These are phyloP conservation scores for Recurvomyces mirabilis DNA, from an alignment of 495 filamentous ascomycete genomes.

Conservation along the genomic window DNA sequence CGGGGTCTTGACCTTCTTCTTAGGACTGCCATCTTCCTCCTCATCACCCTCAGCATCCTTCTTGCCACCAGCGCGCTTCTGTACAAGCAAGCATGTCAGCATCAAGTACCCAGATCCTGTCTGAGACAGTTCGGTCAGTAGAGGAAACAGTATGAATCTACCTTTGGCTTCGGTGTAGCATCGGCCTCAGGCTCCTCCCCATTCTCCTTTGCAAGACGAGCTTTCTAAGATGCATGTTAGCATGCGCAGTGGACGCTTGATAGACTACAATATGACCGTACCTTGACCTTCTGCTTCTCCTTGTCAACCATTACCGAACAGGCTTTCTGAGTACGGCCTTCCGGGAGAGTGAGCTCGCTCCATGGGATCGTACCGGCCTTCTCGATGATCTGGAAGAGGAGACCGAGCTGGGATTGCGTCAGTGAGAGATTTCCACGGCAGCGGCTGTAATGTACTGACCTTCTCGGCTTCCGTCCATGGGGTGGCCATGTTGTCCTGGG, in stretches of 20 bases:
- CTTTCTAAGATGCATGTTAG: too few species aligned
- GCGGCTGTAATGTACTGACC: constrained; percentile 19
- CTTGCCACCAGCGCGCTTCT: constrained; percentile 6
- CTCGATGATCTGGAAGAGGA: constrained; percentile 27
- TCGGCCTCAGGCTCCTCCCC: not conserved
- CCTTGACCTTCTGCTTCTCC: constrained; percentile 14
- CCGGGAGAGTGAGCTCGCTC: constrained; percentile 18
- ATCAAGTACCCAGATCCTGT: too few species aligned
- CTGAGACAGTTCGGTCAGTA: too few species aligned
- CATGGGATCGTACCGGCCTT: constrained; percentile 15
- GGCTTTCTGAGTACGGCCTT: constrained; percentile 19
- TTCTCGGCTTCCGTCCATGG: constrained; percentile 33
- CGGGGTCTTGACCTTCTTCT: not conserved
- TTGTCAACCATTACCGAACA: constrained; percentile 11
- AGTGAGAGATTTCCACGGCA: not conserved
- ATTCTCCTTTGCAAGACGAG: not conserved
- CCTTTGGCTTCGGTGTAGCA: not conserved
- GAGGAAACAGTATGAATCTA: too few species aligned
- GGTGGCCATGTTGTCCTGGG: not conserved
- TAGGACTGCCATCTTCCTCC: not conserved
- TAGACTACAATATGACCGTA: not conserved
- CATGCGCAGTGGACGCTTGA: not conserved
- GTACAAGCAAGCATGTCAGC: not conserved
- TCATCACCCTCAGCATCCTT: constrained; percentile 6
- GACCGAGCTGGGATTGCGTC: constrained; percentile 18